phyloP scores from a whole-genome alignment of 805 yeast genomes.

The Sugiyamaella americana region DNA sequence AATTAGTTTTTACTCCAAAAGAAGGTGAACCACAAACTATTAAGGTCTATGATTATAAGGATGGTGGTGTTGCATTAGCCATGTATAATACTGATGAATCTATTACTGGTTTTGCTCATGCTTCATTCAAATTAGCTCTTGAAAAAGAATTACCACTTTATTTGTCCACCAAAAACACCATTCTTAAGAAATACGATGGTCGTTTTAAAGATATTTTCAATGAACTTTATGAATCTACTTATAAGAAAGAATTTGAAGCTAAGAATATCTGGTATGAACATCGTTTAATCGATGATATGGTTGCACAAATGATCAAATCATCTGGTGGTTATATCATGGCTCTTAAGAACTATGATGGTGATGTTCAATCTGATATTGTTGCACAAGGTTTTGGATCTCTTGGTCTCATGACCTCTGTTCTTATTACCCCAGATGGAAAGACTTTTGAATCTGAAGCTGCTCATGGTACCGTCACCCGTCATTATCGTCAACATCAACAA shows the following conservation, averaged over 20 bases:
- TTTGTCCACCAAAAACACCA: slow-evolving; percentile 91
- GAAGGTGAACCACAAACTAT: slow-evolving; percentile 45
- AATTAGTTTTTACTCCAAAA: slow-evolving; percentile 67
- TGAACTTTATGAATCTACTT: slow-evolving; percentile 62
- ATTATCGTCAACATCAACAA: slow-evolving; percentile 90
- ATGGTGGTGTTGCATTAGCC: slow-evolving; percentile 76
- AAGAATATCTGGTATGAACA: slow-evolving; percentile 94
- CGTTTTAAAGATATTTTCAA: slow-evolving; percentile 92
- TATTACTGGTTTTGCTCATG: slow-evolving; percentile 83
- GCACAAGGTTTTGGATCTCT: slow-evolving; percentile 98
- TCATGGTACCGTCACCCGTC: slow-evolving; percentile 98
- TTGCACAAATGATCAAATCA: slow-evolving; percentile 96
- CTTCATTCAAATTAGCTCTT: slow-evolving; percentile 84
- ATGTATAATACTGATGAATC: slow-evolving; percentile 97
- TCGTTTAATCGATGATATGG: slow-evolving; percentile 96
- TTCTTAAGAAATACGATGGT: slow-evolving; percentile 90
- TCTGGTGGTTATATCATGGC: slow-evolving; percentile 94
- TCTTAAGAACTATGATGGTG: slow-evolving; percentile 97
- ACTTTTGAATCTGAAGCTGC: slow-evolving; percentile 97
- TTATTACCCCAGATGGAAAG: slow-evolving; percentile 94
- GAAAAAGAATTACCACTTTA: slow-evolving; percentile 72
- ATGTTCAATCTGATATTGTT: slow-evolving; percentile 92
- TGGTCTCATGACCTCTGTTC: slow-evolving; percentile 96
- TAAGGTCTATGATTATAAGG: slow-evolving; percentile 63
- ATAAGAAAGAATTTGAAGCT: slow-evolving; percentile 64